Percentiles rank a stretch among this genome's conserved stretches.
Evolutionary conservation across 148 eudicot species (phyloP).

Genomic region (Rhododendron ferrugineum): DNA sequence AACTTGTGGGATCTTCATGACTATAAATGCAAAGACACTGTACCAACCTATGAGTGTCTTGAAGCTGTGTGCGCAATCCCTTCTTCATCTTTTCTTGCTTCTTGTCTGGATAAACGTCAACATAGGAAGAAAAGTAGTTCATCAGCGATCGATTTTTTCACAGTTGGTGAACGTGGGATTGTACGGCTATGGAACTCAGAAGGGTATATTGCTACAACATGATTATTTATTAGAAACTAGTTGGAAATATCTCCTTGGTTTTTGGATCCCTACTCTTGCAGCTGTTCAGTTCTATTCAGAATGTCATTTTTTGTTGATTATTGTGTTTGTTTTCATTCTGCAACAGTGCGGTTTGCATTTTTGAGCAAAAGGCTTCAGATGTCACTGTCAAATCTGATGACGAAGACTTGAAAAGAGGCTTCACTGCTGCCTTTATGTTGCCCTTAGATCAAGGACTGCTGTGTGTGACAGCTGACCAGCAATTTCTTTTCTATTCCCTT

Average conservation of each 20-base stretch:
- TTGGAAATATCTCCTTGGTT: background rate
- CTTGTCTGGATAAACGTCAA: constrained; percentile 32
- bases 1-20: constrained; percentile 85
- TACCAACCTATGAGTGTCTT: constrained; percentile 73
- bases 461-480: constrained; percentile 88
- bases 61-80: constrained; percentile 68
- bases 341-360: constrained; percentile 67
- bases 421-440: constrained; percentile 73
- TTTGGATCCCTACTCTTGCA: constrained; percentile 3
- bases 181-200: constrained; percentile 87
- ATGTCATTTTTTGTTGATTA: background rate
- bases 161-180: constrained; percentile 96
- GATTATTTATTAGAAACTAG: constrained; percentile 1
- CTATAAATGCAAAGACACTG: constrained; percentile 47
- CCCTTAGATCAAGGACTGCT: constrained; percentile 78
- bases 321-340: constrained; percentile 19
- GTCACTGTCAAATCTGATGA: constrained; percentile 57
- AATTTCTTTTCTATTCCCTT: constrained; percentile 68
- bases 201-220: constrained; percentile 39
- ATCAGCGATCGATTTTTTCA: constrained; percentile 50
- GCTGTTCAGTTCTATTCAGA: background rate
- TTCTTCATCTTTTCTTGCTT: constrained; percentile 48
- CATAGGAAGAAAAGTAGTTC: constrained; percentile 35
- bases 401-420: constrained; percentile 74
- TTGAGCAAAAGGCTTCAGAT: constrained; percentile 86